Evolutionary conservation across 225 moss, liverwort and hornwort genomes (phyloP), one percentile per base, ranked within the genome.

Genomic region (Asterella californica): DNA sequence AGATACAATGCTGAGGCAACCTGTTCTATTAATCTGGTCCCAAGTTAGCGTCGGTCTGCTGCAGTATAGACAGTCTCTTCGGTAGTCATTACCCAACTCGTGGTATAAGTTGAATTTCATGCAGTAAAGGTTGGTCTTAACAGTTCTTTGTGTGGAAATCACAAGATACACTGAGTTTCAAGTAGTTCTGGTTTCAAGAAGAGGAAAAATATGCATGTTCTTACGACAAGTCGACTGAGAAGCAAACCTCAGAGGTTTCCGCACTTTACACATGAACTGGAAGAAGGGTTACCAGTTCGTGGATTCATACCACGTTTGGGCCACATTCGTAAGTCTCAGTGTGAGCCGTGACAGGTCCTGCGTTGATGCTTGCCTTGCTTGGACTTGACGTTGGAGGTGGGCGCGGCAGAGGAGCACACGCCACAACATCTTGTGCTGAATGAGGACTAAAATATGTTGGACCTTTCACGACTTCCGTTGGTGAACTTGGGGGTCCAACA

Each of bases 301-400:
- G 34, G 60, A 36, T 79, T 47, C 71, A 75, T 83, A 86, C 86
- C 86, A 78, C 70, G 45, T 42, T 54, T 38, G 42, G 45, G 55
- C 27, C 74, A 69, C 33, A 65, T 72, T 79, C 83, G 47, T 83
- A 81, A 17, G 75, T 55, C 62, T 75, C 78, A 68, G 64, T 38
- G 38, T 69, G 74, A 70, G 78, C 70, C 59, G 71, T 83, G 47
- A 79, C 83, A 72, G 50, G 57, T 76, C 83, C 83, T 21, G 19
- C 14, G 19, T 50, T 74, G 63, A 64, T 70, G 72, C 54, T 76
- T 70, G 66, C 76, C 80, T 83, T 79, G 53, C 32, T 74, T 33
- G 52, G 29, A 74, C 52, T 74, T 74, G 53, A 29, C 32, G 53
- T 74, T 10, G 75, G 70, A 14, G 73, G 69, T 22, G 79, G 81